Base-by-base conservation (phyloP, 306 rosid genomes). In the Begonia fuchsioides region DNA sequence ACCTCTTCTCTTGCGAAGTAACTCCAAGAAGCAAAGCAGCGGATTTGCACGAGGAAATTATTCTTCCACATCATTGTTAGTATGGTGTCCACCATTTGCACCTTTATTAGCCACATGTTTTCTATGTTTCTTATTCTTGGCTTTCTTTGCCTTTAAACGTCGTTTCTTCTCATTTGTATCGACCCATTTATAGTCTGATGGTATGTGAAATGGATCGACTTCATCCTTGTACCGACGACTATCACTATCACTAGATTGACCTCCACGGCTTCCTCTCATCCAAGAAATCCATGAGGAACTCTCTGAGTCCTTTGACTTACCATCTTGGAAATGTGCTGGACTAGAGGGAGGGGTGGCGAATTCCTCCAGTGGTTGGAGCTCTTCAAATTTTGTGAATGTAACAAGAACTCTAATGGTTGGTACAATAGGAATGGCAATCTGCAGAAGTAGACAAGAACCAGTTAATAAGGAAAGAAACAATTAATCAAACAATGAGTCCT, bases 281-380 rank as follows among this genome's bases (percentile, higher is more conserved):
- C 99, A 92, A 16, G 96, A 82, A 65, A 86, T 86, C 99, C 96
- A 86, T 12, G 99, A 92, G 0, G 81, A 51, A 17, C 83, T 81
- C 56, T 92, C 96, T 10, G 88, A 58, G 52, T 92, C 99, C 74
- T 82, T 92, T 19, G 88, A 80, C 69, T 82, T 92, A 15, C 88
- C 77, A 66, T 86, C 99, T 70, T 85, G 86, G 68, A 92, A 92
- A 70, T 86, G 82, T 49, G 96, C 94, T 4, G 94, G 96, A 68
- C 99, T 92, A 43, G 99, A 92, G 46, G 82, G 93, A 13, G 99
- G 99, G 11, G 99, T 92, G 48, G 94, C 79, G 62, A 92, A 92
- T 67, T 92, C 99, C 80, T 92, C 99, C 56, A 59, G 53, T 47
- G 93, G 96, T 65, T 82, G 93, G 69, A 92, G 96, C 82, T 92